A percentile compares a stretch with the other conserved stretches of the same genome.
phyloP scores from a whole-genome alignment of 2,329 filamentous ascomycete genomes.

The Stagonosporopsis chrysanthemi region DNA sequence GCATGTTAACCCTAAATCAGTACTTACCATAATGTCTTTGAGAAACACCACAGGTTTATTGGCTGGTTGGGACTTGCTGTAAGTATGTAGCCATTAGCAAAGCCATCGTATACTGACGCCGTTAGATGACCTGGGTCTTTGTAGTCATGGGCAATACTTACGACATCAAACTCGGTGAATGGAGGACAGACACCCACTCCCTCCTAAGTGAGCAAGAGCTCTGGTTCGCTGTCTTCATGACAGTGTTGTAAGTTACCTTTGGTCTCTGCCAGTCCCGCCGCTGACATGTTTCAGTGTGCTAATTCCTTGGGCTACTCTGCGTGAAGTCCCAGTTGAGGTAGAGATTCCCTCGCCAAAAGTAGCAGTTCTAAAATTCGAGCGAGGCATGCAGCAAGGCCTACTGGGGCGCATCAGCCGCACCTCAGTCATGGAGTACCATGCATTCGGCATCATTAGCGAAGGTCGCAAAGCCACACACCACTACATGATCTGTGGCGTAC shows the following conservation, averaged over 20 bases:
- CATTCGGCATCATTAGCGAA: slow-evolving; percentile 48
- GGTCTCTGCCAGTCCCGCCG: background rate
- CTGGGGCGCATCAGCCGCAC: slow-evolving; percentile 46
- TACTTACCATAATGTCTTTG: slow-evolving; percentile 47
- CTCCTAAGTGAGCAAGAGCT: slow-evolving; percentile 46
- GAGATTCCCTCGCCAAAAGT: slow-evolving; percentile 48
- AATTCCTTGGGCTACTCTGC: slow-evolving; percentile 46
- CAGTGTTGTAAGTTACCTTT: slow-evolving; percentile 38
- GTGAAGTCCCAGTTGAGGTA: slow-evolving; percentile 45
- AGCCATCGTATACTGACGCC: slow-evolving; percentile 8
- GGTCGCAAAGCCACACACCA: slow-evolving; percentile 39
- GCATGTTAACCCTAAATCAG: slow-evolving; percentile 27
- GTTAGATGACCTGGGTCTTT: slow-evolving; percentile 46
- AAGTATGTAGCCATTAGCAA: slow-evolving; percentile 6
- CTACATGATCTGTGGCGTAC: slow-evolving; percentile 49
- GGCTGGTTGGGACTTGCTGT: slow-evolving; percentile 48
- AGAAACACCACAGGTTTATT: slow-evolving; percentile 47
- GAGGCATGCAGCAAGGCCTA: slow-evolving; percentile 48
- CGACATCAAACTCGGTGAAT: slow-evolving; percentile 45
- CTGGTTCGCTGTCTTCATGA: slow-evolving; percentile 49
- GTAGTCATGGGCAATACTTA: slow-evolving; percentile 45
- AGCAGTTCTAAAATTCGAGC: slow-evolving; percentile 43
- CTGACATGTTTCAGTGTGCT: slow-evolving; percentile 35
- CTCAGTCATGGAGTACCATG: slow-evolving; percentile 49
- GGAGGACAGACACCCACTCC: slow-evolving; percentile 35